phyloP scores from a whole-genome alignment of 2,329 filamentous ascomycete species.

The Botrytis hyacinthi region DNA sequence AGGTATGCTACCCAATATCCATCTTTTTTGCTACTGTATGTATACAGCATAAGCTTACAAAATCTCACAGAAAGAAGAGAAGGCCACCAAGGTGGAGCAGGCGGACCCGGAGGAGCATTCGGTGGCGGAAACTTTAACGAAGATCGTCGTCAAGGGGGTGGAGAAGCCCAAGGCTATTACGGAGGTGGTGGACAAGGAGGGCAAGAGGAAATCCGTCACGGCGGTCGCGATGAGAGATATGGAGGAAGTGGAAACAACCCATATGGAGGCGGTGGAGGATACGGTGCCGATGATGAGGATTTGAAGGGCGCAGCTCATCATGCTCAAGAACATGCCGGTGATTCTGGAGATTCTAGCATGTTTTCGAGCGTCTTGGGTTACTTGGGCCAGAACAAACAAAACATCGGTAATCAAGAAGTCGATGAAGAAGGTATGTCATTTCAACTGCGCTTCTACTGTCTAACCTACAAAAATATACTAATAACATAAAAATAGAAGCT shows the following conservation, averaged over 20 bases:
- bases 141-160: conserved; percentile 10
- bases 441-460: background rate
- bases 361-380: conserved; percentile 57
- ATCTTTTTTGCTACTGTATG: background rate
- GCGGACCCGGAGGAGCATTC: conserved; percentile 24
- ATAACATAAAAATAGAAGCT: conserved; percentile 50
- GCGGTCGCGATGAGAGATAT: conserved; percentile 25
- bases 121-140: conserved; percentile 19
- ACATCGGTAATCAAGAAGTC: conserved; percentile 50
- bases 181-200: conserved; percentile 11
- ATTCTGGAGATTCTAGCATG: conserved; percentile 47
- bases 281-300: conserved; percentile 46
- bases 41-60: background rate
- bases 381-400: conserved; percentile 53
- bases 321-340: conserved; percentile 53
- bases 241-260: conserved; percentile 27
- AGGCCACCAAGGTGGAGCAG: conserved; percentile 16
- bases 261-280: conserved; percentile 35
- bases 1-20: background rate
- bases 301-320: conserved; percentile 53
- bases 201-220: conserved; percentile 19
- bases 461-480: background rate
- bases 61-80: conserved; percentile 3
- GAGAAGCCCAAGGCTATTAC: conserved; percentile 18
- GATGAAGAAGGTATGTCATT: conserved; percentile 50